Percentiles rank a stretch among this genome's conserved stretches.
Conservation (phyloP, 805 yeast genomes). For the Saccharomycopsis selenospora region DNA sequence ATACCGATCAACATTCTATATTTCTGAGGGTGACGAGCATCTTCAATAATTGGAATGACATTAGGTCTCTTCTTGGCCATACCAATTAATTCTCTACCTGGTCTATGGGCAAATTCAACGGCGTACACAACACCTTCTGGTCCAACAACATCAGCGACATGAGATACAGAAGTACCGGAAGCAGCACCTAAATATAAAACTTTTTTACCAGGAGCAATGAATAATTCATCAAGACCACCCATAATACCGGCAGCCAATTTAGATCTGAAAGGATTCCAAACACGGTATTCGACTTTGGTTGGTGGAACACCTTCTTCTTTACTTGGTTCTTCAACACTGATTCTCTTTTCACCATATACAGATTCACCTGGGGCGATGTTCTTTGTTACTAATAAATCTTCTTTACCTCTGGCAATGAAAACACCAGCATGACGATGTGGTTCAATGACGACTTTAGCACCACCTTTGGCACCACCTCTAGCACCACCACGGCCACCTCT, state of each 20-base stretch:
- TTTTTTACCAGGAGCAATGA: constrained; percentile 97
- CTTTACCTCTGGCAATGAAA: constrained; percentile 98
- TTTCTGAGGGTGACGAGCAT: constrained; percentile 99
- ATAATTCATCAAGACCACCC: constrained; percentile 98
- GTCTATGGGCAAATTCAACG: constrained; percentile 98
- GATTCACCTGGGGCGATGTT: constrained; percentile 98
- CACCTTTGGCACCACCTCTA: constrained; percentile 78
- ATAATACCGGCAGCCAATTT: constrained; percentile 99
- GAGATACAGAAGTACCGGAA: constrained; percentile 98
- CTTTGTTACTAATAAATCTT: constrained; percentile 94
- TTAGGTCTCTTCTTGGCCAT: constrained; percentile 99
- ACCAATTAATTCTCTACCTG: constrained; percentile 97
- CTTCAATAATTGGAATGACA: constrained; percentile 97
- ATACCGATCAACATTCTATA: constrained; percentile 98
- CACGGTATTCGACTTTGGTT: constrained; percentile 97
- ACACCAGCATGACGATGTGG: constrained; percentile 99
- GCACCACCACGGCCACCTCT: constrained; percentile 63
- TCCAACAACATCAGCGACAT: constrained; percentile 96
- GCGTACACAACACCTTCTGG: constrained; percentile 99
- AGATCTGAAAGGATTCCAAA: constrained; percentile 99
- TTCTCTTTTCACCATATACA: constrained; percentile 97
- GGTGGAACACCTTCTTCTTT: constrained; percentile 81
- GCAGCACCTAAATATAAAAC: constrained; percentile 98
- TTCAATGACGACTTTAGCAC: constrained; percentile 95
- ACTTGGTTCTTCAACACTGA: constrained; percentile 87